Evolutionary conservation across 345 rosid genomes (phyloP), one percentile per base, ranked within the genome.

Genomic region (Hibiscus syriacus): DNA sequence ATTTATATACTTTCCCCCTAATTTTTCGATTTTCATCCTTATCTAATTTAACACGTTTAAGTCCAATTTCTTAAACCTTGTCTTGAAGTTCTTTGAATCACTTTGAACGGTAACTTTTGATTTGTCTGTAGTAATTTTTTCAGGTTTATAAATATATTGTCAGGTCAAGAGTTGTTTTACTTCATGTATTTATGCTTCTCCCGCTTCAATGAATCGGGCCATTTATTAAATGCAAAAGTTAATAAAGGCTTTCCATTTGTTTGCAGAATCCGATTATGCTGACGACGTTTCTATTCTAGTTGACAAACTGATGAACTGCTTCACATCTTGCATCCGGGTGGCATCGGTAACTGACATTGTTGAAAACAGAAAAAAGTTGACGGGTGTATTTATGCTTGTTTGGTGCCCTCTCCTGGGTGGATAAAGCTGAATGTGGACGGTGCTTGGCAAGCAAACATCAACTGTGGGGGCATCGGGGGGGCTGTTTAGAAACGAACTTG

Each of bases 251-350:
- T 27, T 25, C 60, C 58, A 17, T 49, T 60, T 78, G 45, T 64
- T 50, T 69, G 64, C 90, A 88, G 98, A 78, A 39, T 76, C 84
- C 64, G 92, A 81, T 64, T 78, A 70, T 30, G 74, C 56, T 16
- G 86, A 80, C 56, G 86, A 73, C 34, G 70, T 83, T 63, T 72
- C 84, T 45, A 72, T 76, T 64, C 92, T 94, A 46, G 79, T 78
- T 39, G 89, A 88, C 66, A 90, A 90, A 72, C 79, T 88, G 48
- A 72, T 92, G 79, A 86, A 81, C 46, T 92, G 92, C 48, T 41
- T 88, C 41, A 79, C 76, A 68, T 73, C 96, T 25, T 83, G 90
- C 80, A 77, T 92, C 72, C 84, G 74, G 45, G 83, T 87, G 75
- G 97, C 96, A 71, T 56, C 50, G 62, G 63, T 77, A 69, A 76